These are phyloP conservation scores for Paraglomus brasilianum DNA, from an alignment of 192 early-diverging fungal species.

Conservation along the genomic window DNA sequence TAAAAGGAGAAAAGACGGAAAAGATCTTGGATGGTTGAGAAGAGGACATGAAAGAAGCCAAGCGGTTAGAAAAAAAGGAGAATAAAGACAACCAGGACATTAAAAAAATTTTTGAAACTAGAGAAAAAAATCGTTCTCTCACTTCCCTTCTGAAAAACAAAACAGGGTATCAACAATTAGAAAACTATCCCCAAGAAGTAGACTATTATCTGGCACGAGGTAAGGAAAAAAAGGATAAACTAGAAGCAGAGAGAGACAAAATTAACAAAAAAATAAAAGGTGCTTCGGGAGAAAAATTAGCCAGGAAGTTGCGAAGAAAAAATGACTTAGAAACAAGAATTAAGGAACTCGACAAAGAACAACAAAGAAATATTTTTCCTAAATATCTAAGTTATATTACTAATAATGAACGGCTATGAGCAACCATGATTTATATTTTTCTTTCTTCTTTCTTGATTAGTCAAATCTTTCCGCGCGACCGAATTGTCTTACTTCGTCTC, in stretches of 20 bases:
- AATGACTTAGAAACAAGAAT: constrained; percentile 12
- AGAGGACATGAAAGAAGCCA: neutral
- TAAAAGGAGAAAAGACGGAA: neutral
- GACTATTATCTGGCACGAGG: constrained; percentile 1
- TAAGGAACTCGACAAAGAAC: neutral
- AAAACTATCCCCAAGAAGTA: constrained; percentile 9
- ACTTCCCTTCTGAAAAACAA: constrained; percentile 19
- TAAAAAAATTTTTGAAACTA: neutral
- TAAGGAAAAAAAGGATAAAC: neutral
- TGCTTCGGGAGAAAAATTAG: neutral
- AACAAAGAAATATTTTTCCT: neutral
- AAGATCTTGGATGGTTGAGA: neutral
- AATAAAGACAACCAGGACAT: too few species aligned
- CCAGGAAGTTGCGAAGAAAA: neutral
- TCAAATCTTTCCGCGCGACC: constrained; percentile 19
- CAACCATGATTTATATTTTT: constrained; percentile 17
- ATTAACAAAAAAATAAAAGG: neutral
- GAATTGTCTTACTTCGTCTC: constrained; percentile 6
- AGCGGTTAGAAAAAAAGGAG: neutral
- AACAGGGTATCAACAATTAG: neutral
- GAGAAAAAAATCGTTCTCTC: neutral
- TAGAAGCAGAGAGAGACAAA: neutral
- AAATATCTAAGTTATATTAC: constrained; percentile 14
- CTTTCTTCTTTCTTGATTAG: constrained; percentile 16
- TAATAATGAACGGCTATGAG: constrained; percentile 19